phyloP scores from a whole-genome alignment of 2,329 filamentous ascomycete genomes.

The Ophiostoma triangulosporum region DNA sequence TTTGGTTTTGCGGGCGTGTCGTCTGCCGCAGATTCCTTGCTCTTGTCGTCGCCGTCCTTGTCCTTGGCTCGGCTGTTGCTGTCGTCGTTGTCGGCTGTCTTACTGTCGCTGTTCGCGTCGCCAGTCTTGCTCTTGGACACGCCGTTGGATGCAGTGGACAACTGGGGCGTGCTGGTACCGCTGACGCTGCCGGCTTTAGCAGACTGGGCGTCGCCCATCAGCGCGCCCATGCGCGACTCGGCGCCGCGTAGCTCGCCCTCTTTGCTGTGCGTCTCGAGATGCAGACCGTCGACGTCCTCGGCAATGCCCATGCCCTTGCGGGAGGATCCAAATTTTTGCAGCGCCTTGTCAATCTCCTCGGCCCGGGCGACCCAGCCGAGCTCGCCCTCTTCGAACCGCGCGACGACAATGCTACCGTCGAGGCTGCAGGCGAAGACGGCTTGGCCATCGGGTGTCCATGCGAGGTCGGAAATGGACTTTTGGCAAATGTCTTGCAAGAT shows the following conservation, averaged over 20 bases:
- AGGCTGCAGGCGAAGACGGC: constrained; percentile 76
- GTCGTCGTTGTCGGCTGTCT: constrained; percentile 15
- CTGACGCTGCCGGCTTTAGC: constrained; percentile 19
- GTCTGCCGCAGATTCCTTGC: neutral
- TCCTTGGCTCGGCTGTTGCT: constrained; percentile 12
- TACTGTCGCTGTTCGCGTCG: constrained; percentile 14
- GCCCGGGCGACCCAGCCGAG: constrained; percentile 76
- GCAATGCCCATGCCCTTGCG: constrained; percentile 80
- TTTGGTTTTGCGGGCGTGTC: neutral
- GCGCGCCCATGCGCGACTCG: constrained; percentile 91
- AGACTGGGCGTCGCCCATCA: constrained; percentile 74
- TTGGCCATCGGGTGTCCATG: constrained; percentile 87
- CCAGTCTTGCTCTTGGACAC: constrained; percentile 20
- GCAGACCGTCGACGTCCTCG: constrained; percentile 79
- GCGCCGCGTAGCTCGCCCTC: constrained; percentile 79
- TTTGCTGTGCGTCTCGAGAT: constrained; percentile 83
- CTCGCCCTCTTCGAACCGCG: constrained; percentile 75
- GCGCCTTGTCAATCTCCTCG: constrained; percentile 81
- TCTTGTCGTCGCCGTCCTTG: constrained; percentile 9
- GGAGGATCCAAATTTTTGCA: constrained; percentile 85
- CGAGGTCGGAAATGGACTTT: constrained; percentile 87
- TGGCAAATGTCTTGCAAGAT: constrained; percentile 78
- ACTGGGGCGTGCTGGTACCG: constrained; percentile 18
- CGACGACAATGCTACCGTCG: constrained; percentile 74
- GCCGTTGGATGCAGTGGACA: neutral